Percentiles rank a stretch among this genome's conserved stretches.
These are phyloP conservation scores for Malassezia japonica DNA, from an alignment of 1,284 basidiomycete genomes.

Conservation along the genomic window DNA sequence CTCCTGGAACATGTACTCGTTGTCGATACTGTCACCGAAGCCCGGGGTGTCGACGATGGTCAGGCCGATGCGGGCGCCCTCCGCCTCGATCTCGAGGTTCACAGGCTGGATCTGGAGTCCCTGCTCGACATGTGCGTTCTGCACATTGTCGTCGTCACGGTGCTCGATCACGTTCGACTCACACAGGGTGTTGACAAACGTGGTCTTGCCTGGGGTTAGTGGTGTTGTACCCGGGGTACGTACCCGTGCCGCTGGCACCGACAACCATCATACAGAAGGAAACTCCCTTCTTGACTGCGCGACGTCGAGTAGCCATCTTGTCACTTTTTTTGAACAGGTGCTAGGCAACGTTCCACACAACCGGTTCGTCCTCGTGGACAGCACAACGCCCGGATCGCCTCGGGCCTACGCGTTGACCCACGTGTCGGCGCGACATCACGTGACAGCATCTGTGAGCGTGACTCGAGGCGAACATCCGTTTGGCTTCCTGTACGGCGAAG, in stretches of 20 bases:
- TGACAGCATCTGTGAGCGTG: background rate
- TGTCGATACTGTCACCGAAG: slow-evolving; percentile 98
- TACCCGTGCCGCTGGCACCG: slow-evolving; percentile 44
- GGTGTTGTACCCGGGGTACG: background rate
- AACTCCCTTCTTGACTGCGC: slow-evolving; percentile 48
- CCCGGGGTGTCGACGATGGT: slow-evolving; percentile 98
- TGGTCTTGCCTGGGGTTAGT: slow-evolving; percentile 37
- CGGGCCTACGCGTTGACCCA: slow-evolving; percentile 6
- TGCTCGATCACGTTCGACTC: slow-evolving; percentile 53
- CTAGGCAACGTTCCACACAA: background rate
- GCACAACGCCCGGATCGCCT: background rate
- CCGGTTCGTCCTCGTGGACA: background rate
- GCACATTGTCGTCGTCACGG: slow-evolving; percentile 74
- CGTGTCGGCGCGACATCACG: slow-evolving; percentile 13
- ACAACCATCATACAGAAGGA: slow-evolving; percentile 49
- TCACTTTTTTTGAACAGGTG: too few relatives aligned
- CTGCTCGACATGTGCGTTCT: slow-evolving; percentile 84
- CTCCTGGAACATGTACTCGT: slow-evolving; percentile 65
- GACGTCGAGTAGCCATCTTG: slow-evolving; percentile 34
- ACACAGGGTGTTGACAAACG: slow-evolving; percentile 48
- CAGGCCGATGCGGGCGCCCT: slow-evolving; percentile 91
- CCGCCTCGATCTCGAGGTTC: slow-evolving; percentile 95
- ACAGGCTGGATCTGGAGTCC: slow-evolving; percentile 91
- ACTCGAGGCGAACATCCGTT: too few relatives aligned
- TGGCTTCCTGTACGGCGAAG: background rate